phyloP scores from a whole-genome alignment of 495 filamentous ascomycete species.

The Aspergillus avenaceus region DNA sequence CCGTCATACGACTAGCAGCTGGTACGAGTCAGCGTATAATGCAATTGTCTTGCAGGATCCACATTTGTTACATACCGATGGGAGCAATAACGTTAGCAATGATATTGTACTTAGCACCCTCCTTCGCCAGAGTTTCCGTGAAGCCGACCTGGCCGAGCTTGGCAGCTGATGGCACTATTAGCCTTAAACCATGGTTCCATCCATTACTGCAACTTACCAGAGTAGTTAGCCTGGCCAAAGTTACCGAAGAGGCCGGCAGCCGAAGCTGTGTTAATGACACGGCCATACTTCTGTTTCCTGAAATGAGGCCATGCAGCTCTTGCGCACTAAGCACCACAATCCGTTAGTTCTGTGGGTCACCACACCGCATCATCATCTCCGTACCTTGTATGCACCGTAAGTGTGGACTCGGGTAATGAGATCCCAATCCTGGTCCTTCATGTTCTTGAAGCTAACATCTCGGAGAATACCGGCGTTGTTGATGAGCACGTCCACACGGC shows the following conservation, averaged over 20 bases:
- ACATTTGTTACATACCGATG: slow-evolving; percentile 49
- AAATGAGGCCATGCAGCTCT: slow-evolving; percentile 97
- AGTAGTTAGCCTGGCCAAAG: slow-evolving; percentile 98
- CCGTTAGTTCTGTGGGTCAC: background rate
- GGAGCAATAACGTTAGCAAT: slow-evolving; percentile 93
- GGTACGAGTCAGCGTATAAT: slow-evolving; percentile 8
- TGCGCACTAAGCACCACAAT: slow-evolving; percentile 56
- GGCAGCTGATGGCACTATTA: slow-evolving; percentile 54
- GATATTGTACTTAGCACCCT: slow-evolving; percentile 98
- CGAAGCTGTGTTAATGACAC: slow-evolving; percentile 93
- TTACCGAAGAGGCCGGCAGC: slow-evolving; percentile 92
- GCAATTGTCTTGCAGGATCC: background rate
- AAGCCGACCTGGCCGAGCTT: slow-evolving; percentile 97
- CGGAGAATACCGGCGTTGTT: slow-evolving; percentile 98
- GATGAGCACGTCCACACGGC: slow-evolving; percentile 89
- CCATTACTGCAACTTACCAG: slow-evolving; percentile 45
- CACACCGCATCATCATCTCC: background rate
- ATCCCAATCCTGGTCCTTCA: slow-evolving; percentile 97
- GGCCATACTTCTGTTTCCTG: slow-evolving; percentile 96
- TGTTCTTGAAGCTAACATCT: slow-evolving; percentile 98
- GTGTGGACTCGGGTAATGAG: slow-evolving; percentile 90
- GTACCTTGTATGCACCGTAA: slow-evolving; percentile 86
- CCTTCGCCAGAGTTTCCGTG: slow-evolving; percentile 96
- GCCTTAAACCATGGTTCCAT: slow-evolving; percentile 5
- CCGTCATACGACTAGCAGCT: slow-evolving; percentile 94